Percentiles rank a stretch among this genome's conserved stretches.
Conservation (phyloP, 148 eudicot genomes). For the Dysphania ambrosioides region DNA sequence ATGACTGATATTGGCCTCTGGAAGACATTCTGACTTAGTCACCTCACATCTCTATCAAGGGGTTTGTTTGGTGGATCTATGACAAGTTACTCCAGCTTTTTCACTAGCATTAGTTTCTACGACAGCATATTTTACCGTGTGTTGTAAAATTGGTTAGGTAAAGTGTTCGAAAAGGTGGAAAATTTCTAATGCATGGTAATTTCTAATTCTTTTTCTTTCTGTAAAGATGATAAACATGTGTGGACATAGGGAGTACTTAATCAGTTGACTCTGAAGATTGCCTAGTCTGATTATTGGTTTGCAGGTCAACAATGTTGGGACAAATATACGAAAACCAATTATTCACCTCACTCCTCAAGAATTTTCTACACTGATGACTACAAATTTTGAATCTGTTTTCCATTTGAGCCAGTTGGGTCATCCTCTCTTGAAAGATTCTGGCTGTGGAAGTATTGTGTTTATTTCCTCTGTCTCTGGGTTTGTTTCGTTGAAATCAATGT, state of each 20-base stretch:
- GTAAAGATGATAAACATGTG: neutral
- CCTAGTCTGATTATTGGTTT: neutral
- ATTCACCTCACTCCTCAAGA: conserved; percentile 55
- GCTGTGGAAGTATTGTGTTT: conserved; percentile 53
- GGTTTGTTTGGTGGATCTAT: conserved; percentile 4
- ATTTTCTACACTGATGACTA: conserved; percentile 44
- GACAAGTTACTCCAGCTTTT: neutral
- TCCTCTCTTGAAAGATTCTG: conserved; percentile 63
- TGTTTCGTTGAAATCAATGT: conserved; percentile 56
- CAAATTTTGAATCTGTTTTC: conserved; percentile 66
- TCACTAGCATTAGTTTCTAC: too few relatives aligned
- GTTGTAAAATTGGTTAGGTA: neutral
- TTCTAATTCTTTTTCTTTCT: neutral
- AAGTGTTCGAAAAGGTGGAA: neutral
- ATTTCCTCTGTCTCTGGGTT: conserved; percentile 67
- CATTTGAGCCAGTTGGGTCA: conserved; percentile 63
- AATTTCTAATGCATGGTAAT: too few relatives aligned
- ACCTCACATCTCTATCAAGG: neutral
- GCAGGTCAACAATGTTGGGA: conserved; percentile 78
- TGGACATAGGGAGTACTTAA: neutral
- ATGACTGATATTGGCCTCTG: neutral
- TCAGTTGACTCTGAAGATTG: conserved; percentile 5
- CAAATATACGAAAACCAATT: conserved; percentile 63
- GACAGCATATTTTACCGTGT: too few relatives aligned
- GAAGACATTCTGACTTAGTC: neutral